Percentiles rank a stretch among this genome's conserved stretches.
Evolutionary conservation across 768 basidiomycete species (phyloP).

Genomic region (Russula dissimulans): DNA sequence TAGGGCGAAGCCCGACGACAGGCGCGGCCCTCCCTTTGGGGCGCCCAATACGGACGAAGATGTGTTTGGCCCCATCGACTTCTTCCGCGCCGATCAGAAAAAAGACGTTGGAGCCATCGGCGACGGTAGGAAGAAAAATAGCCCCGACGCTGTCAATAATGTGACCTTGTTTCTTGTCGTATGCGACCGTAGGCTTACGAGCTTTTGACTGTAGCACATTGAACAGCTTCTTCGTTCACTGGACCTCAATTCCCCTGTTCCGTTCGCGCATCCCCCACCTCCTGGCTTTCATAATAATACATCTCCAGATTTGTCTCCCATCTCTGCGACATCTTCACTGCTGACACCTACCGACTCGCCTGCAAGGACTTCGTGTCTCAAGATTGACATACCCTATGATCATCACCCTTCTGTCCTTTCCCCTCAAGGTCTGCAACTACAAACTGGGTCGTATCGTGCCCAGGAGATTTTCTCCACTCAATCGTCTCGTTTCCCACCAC

Average conservation of each 20-base stretch:
- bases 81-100: slow-evolving; percentile 32
- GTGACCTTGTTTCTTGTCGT: slow-evolving; percentile 31
- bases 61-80: slow-evolving; percentile 51
- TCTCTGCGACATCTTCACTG: slow-evolving; percentile 60
- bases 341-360: slow-evolving; percentile 73
- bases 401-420: slow-evolving; percentile 24
- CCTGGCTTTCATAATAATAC: slow-evolving; percentile 37
- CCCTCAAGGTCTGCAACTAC: slow-evolving; percentile 34
- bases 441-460: slow-evolving; percentile 34
- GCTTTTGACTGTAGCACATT: slow-evolving; percentile 45
- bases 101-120: slow-evolving; percentile 63
- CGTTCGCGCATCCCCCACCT: slow-evolving; percentile 33
- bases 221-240: slow-evolving; percentile 73
- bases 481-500: slow-evolving; percentile 4
- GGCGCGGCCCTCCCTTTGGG: slow-evolving; percentile 24
- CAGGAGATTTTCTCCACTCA: slow-evolving; percentile 21
- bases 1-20: slow-evolving; percentile 20
- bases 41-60: slow-evolving; percentile 42
- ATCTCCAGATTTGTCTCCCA: slow-evolving; percentile 63
- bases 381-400: slow-evolving; percentile 46
- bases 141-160: slow-evolving; percentile 46
- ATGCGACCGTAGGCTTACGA: slow-evolving; percentile 16
- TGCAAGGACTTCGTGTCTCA: slow-evolving; percentile 49
- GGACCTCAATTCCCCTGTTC: slow-evolving; percentile 67
- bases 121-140: slow-evolving; percentile 62